phyloP scores from a whole-genome alignment of 352 stramenopile genomes.

The Globisporangium nagaii region DNA sequence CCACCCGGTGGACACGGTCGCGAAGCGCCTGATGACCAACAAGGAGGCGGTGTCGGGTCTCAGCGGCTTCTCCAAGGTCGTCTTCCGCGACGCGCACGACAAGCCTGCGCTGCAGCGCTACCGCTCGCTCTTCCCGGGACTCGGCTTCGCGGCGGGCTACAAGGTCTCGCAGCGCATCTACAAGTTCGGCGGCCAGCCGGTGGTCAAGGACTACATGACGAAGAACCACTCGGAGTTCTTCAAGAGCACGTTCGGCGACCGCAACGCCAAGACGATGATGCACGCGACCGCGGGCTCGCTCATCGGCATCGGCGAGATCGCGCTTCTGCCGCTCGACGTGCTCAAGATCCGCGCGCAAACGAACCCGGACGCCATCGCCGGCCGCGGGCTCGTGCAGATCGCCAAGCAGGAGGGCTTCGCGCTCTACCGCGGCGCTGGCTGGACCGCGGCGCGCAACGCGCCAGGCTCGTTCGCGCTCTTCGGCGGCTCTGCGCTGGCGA shows the following conservation, averaged over 20 bases:
- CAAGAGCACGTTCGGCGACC: constrained; percentile 86
- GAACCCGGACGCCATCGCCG: constrained; percentile 89
- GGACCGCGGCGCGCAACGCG: constrained; percentile 92
- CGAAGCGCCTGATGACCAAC: constrained; percentile 95
- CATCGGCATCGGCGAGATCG: constrained; percentile 94
- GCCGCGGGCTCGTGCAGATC: constrained; percentile 90
- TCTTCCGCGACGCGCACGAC: constrained; percentile 87
- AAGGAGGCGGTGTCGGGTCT: constrained; percentile 52
- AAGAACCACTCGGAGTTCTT: constrained; percentile 87
- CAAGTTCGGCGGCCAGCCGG: constrained; percentile 95
- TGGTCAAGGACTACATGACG: constrained; percentile 92
- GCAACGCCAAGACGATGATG: constrained; percentile 92
- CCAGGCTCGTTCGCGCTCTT: constrained; percentile 95
- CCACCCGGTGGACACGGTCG: constrained; percentile 93
- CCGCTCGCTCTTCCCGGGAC: constrained; percentile 86
- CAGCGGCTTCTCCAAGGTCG: constrained; percentile 63
- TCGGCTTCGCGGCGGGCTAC: constrained; percentile 93
- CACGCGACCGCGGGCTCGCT: constrained; percentile 89
- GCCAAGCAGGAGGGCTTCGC: constrained; percentile 89
- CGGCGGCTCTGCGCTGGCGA: constrained; percentile 83
- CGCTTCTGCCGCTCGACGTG: constrained; percentile 92
- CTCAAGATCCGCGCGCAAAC: constrained; percentile 97
- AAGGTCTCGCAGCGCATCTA: constrained; percentile 96
- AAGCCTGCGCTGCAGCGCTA: constrained; percentile 78
- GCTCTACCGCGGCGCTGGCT: constrained; percentile 88